phyloP scores from a whole-genome alignment of 441 rosid species.

The Populus hybrid region DNA sequence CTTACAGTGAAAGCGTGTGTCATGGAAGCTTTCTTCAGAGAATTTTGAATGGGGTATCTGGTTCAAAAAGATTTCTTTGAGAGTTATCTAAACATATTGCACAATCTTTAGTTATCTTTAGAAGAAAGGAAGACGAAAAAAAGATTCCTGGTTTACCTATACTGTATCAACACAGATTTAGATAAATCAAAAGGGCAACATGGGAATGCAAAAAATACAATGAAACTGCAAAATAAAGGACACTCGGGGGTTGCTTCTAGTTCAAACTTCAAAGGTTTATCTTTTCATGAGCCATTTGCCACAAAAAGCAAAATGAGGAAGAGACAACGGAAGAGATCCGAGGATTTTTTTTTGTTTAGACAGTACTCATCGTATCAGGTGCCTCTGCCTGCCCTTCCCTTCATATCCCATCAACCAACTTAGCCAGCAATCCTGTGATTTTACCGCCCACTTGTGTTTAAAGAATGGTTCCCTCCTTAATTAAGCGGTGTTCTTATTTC shows the following conservation, averaged over 20 bases:
- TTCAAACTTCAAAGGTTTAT: slow-evolving; percentile 15
- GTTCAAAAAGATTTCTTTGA: slow-evolving; percentile 26
- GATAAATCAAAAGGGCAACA: neutral
- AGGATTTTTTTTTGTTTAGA: slow-evolving; percentile 14
- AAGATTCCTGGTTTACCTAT: slow-evolving; percentile 24
- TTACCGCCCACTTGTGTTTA: too few species aligned
- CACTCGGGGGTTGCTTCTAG: slow-evolving; percentile 18
- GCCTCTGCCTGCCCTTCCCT: slow-evolving; percentile 21
- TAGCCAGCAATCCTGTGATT: too few species aligned
- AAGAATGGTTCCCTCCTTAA: too few species aligned
- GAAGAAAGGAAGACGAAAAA: neutral
- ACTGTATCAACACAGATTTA: neutral
- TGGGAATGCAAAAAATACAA: neutral
- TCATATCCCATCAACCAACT: neutral
- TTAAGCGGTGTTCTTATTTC: too few species aligned
- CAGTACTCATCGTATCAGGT: slow-evolving; percentile 38
- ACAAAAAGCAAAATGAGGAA: slow-evolving; percentile 25
- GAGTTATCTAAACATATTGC: slow-evolving; percentile 16
- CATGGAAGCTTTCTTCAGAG: slow-evolving; percentile 4
- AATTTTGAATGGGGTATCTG: slow-evolving; percentile 23
- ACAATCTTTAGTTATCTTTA: slow-evolving; percentile 29
- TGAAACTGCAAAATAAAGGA: neutral
- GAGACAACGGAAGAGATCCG: slow-evolving; percentile 1
- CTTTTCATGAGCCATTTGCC: slow-evolving; percentile 20
- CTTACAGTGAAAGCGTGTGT: neutral